phyloP scores from a whole-genome alignment of 352 stramenopile species.

The Aphanomyces euteiches region DNA sequence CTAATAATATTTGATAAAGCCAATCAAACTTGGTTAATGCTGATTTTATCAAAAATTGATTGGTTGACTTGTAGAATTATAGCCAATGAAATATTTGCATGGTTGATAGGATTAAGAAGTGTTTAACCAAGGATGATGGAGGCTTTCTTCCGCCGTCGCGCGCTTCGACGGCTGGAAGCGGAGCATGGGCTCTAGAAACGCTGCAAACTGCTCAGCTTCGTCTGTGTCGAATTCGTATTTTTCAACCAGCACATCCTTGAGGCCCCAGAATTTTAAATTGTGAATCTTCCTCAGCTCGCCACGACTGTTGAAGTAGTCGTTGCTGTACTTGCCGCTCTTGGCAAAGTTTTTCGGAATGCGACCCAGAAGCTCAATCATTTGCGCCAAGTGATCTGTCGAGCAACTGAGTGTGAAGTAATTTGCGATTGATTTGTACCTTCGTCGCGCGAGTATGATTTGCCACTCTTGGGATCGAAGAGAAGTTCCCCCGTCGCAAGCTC shows the following conservation, averaged over 20 bases:
- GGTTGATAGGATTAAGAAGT: conserved; percentile 4
- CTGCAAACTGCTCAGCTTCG: conserved; percentile 86
- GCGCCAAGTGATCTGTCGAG: conserved; percentile 92
- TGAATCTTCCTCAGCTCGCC: conserved; percentile 97
- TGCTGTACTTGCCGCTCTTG: conserved; percentile 86
- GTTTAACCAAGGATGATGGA: conserved; percentile 94
- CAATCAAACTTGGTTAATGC: no score
- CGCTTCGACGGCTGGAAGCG: conserved; percentile 79
- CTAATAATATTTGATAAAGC: no score
- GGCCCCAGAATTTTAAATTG: conserved; percentile 96
- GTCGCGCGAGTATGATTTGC: conserved; percentile 80
- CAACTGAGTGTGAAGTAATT: background rate
- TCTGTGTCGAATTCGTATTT: conserved; percentile 92
- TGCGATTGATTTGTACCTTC: conserved; percentile 61
- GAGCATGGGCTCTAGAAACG: conserved; percentile 95
- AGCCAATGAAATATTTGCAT: background rate
- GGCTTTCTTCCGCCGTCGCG: conserved; percentile 89
- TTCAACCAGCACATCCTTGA: conserved; percentile 94
- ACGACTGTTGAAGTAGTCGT: conserved; percentile 97
- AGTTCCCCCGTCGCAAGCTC: conserved; percentile 99
- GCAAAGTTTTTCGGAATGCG: conserved; percentile 94
- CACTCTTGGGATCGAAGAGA: conserved; percentile 97
- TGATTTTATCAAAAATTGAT: background rate
- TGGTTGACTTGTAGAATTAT: background rate
- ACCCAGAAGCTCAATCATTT: conserved; percentile 98